Percentiles rank a stretch among this genome's conserved stretches.
Conservation (phyloP, 371 early-diverging fungal species). For the Zychaea mexicana region DNA sequence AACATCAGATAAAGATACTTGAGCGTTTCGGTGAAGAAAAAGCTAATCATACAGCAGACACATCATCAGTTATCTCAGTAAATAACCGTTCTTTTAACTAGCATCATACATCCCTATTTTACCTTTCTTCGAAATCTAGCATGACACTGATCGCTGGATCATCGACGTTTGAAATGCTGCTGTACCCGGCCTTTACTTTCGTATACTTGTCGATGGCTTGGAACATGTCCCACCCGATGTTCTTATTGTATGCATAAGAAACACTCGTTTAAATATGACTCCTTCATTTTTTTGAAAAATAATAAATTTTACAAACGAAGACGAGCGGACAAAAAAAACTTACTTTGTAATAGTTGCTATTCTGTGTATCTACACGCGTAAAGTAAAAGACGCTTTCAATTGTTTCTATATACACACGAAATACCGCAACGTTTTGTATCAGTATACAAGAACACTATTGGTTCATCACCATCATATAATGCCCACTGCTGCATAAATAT, state of each 20-base stretch:
- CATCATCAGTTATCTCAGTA: neutral
- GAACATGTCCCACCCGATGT: conserved; percentile 66
- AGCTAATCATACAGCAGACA: conserved; percentile 38
- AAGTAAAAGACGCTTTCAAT: conserved; percentile 75
- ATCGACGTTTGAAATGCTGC: conserved; percentile 56
- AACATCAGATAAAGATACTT: conserved; percentile 91
- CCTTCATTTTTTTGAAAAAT: neutral
- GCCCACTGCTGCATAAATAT: neutral
- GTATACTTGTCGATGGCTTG: conserved; percentile 59
- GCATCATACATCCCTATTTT: too few species aligned
- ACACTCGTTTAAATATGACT: neutral
- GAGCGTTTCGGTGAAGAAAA: conserved; percentile 87
- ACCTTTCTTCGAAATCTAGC: conserved; percentile 51
- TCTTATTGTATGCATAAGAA: conserved; percentile 9
- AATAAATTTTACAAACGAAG: too few species aligned
- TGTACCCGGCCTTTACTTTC: conserved; percentile 55
- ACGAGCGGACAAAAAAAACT: too few species aligned
- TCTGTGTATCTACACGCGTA: conserved; percentile 55
- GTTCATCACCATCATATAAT: neutral
- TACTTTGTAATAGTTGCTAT: conserved; percentile 50
- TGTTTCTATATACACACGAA: conserved; percentile 66
- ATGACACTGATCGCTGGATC: conserved; percentile 17
- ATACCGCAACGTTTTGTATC: too few species aligned
- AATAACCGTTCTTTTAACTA: neutral
- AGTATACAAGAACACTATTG: neutral